Evolutionary conservation across 2,329 filamentous ascomycete species (phyloP), one percentile per base, ranked within the genome.

Genomic region (Calonectria pseudoturangicola): DNA sequence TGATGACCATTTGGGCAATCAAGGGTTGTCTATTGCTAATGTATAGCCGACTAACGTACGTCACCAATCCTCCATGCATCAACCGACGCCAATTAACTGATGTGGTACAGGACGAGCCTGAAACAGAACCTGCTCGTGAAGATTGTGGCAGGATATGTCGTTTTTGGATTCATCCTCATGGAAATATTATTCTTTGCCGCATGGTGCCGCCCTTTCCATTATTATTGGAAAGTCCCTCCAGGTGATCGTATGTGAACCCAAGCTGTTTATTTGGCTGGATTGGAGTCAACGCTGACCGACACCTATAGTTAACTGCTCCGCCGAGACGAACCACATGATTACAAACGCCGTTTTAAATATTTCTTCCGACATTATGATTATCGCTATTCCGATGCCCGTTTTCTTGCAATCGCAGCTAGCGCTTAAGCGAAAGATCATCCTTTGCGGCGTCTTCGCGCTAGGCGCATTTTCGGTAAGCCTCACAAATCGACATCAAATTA

Each of bases 281-380:
- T 28, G 30, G 18, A 21, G 0, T 1, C 13, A 9, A 30, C 3
- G 8, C 21, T 72, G 71, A 62, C 73, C 4, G 9, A 0, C 3
- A 0, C 0, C 1, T 0, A 0, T 0, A 79, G 78, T 80, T 13
- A 80, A 80, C 18, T 92, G 90, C 73, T 88, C 89, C 0, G 88
- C 89, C 0, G 86, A 88, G 13, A 83, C 87, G 10, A 84, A 90
- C 73, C 91, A 91, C 74, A 85, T 90, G 41, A 90, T 91, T 45
- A 87, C 88, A 3, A 90, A 92, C 71, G 87, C 88, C 0, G 83
- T 86, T 2, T 86, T 92, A 77, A 92, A 92, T 75, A 87, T 92
- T 62, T 86, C 88, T 3, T 90, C 89, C 4, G 91, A 92, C 73
- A 58, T 91, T 2, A 85, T 89, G 82, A 91, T 92, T 78, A 86